Evolutionary conservation across 23 red algal genomes (phyloP), one percentile per base, ranked within the genome.

Genomic region (Gracilaria domingensis): DNA sequence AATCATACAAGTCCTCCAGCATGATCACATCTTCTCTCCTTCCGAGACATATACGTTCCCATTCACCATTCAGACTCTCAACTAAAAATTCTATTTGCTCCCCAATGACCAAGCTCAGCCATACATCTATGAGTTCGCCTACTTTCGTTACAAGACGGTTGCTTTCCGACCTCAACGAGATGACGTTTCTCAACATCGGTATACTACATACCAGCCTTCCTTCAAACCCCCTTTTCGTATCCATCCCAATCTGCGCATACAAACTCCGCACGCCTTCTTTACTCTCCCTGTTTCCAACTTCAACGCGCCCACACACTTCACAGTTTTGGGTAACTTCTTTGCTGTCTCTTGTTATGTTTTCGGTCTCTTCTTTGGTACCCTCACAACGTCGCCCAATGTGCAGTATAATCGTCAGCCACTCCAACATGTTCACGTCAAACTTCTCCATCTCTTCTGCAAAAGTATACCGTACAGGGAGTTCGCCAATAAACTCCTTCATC

Each of bases 91-190:
- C 28, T 9, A 67, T 20, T 38, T 84, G 81, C 13, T 65, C 81
- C 36, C 81, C 81, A n/a, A 24, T 34, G 17, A 66, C 26, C 18
- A 84, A 37, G 32, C 48, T 54, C 23, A 64, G 65, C 81, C 60
- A 84, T 37, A 84, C 53, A 40, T 84, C 81, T 23, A 62, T 37
- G 16, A 84, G 60, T 55, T 84, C 55, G 23, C 57, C 81, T 11
- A 67, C 81, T 29, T 84, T 64, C 4, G 20, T 8, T 24, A 84
- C 81, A 6, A 84, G 51, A 12, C 60, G 28, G 29, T 84, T 84
- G 53, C 32, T n/a, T 60, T 55, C 45, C 12, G 45, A 48, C 5
- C 5, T 5, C 5, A 48, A 8, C 45, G 45, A 12, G 5, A 48
- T 48, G 45, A 48, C 45, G 12, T 12, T 48, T 48, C 45, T 12